Base-by-base conservation (phyloP, 2,329 filamentous ascomycete genomes). In the Falciphora oryzae region DNA sequence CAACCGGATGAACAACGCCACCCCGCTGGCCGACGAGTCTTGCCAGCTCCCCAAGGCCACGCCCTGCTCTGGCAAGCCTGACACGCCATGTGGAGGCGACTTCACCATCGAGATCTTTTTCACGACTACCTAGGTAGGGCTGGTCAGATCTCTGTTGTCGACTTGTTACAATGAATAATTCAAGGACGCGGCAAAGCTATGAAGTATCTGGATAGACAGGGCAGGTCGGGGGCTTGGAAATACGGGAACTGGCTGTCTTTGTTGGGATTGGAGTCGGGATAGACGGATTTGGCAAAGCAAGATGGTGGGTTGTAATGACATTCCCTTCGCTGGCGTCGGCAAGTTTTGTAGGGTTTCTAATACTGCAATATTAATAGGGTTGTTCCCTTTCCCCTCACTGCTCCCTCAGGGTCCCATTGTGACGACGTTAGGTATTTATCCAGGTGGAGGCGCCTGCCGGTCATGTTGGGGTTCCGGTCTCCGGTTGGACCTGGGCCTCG, bases 1-100 rank as follows among this genome's bases (percentile, higher is more conserved):
- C 65, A 80, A 85, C 65, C 74, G 74, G 59, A 78, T 85, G 62
- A 75, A 80, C 70, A 50, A 50, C 44, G 44, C 44, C 44, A 8
- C 16, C 22, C 44, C 3, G 18, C 44, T 50, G 16, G 16, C 44
- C 18, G 44, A 50, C 18, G 44, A 50, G 16, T 7, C 7, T 7
- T 50, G 44, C 16, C 1, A 6, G 44, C 18, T 50, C 1, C 44
- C 44, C 44, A 6, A 7, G 16, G 44, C 25, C 25, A 58, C 7
- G 57, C 57, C 25, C 22, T 58, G 57, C 57, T 58, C n/a, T 16
- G 57, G 57, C 25, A 10, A 58, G 5, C 3, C 22, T 6, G n/a
- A 14, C 22, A 14, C 25, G 57, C 13, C 57, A 1, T 58, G 57
- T 18, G 57, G 57, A 16, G 57, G 25, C 25, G 57, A 29, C 22